A percentile compares a stretch with the other conserved stretches of the same genome.
Conservation (phyloP, 139 green algal species). For the Picochlorum sp. region DNA sequence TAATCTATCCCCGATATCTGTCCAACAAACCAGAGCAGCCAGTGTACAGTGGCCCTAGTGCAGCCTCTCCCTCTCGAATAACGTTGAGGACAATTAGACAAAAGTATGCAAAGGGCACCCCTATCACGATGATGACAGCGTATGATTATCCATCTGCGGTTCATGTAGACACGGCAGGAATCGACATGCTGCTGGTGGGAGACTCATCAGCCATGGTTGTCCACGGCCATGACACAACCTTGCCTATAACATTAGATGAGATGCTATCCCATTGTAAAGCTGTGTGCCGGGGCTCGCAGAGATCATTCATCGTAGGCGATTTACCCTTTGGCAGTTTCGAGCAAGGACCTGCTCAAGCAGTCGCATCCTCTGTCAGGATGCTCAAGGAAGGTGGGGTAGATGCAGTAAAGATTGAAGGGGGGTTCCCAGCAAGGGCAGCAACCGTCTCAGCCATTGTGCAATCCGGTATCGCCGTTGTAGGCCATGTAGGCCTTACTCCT, state of each 20-base stretch:
- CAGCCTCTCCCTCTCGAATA: constrained; percentile 37
- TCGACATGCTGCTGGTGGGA: constrained; percentile 92
- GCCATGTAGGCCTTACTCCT: constrained; percentile 91
- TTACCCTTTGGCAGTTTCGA: constrained; percentile 91
- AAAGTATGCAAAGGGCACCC: constrained; percentile 69
- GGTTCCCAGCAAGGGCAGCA: constrained; percentile 41
- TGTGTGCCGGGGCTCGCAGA: constrained; percentile 62
- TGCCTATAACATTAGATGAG: constrained; percentile 92
- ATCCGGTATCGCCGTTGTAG: constrained; percentile 95
- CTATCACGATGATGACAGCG: constrained; percentile 90
- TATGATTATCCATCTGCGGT: constrained; percentile 99
- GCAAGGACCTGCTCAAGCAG: constrained; percentile 42
- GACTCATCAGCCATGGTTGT: constrained; percentile 96
- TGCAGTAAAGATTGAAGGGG: constrained; percentile 94
- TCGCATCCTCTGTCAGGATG: constrained; percentile 68
- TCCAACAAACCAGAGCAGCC: constrained; percentile 3
- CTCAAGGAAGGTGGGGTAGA: constrained; percentile 96
- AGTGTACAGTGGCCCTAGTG: constrained; percentile 7
- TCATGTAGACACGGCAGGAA: constrained; percentile 80
- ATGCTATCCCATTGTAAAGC: constrained; percentile 92
- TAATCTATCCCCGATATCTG: background rate
- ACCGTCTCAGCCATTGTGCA: constrained; percentile 71
- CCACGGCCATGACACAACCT: constrained; percentile 97
- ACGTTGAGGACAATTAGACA: constrained; percentile 68
- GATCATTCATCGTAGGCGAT: constrained; percentile 61